Conservation (phyloP, 2,329 filamentous ascomycete species). For the Pyrenochaeta sp. region DNA sequence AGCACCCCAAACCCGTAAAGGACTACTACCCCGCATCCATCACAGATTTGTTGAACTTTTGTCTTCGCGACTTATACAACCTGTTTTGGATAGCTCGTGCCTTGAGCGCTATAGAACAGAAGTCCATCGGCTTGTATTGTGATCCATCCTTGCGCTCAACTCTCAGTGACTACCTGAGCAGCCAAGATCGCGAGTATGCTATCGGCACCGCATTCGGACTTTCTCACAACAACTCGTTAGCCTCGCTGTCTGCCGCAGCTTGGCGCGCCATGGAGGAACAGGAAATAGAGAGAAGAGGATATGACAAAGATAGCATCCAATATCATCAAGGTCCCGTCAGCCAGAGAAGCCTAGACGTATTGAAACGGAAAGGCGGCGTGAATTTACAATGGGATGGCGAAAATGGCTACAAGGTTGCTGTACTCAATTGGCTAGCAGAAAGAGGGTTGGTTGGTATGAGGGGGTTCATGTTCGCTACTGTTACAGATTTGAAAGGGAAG, state of each 20-base stretch:
- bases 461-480: conserved; percentile 80
- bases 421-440: conserved; percentile 72
- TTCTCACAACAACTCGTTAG: conserved; percentile 56
- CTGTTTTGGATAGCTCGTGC: conserved; percentile 80
- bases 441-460: conserved; percentile 72
- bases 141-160: conserved; percentile 54
- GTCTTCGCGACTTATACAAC: conserved; percentile 88
- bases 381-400: conserved; percentile 76
- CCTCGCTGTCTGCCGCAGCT: conserved; percentile 57
- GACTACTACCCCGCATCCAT: conserved; percentile 39
- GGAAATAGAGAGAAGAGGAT: conserved; percentile 33
- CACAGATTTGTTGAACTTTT: conserved; percentile 76
- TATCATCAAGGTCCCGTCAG: conserved; percentile 68
- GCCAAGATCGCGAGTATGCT: conserved; percentile 48
- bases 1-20: conserved; percentile 59
- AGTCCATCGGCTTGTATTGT: conserved; percentile 64
- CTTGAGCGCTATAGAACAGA: conserved; percentile 70
- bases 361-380: conserved; percentile 72
- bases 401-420: conserved; percentile 77
- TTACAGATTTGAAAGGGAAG: conserved; percentile 71
- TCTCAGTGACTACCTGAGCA: conserved; percentile 53
- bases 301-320: conserved; percentile 28
- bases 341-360: conserved; percentile 68
- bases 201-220: conserved; percentile 57
- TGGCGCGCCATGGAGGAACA: conserved; percentile 61